These are phyloP conservation scores for Pistacia atlantica DNA, from an alignment of 345 rosid species.

Conservation along the genomic window DNA sequence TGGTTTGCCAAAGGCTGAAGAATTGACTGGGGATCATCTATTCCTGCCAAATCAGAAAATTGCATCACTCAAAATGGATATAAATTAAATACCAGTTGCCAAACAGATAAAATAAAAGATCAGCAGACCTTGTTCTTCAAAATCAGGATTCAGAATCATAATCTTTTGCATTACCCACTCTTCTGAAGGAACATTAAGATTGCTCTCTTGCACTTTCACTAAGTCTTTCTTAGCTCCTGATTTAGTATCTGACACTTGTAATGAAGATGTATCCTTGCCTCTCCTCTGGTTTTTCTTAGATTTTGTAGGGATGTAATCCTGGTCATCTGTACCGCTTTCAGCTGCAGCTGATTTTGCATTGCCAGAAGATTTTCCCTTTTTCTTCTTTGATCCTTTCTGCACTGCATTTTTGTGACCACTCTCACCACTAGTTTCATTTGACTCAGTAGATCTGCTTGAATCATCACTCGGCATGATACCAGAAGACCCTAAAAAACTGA, in stretches of 20 bases:
- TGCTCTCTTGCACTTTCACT: slow-evolving; percentile 57
- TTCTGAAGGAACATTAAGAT: slow-evolving; percentile 61
- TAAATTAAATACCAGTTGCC: slow-evolving; percentile 3
- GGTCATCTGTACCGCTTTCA: slow-evolving; percentile 61
- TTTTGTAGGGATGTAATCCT: slow-evolving; percentile 62
- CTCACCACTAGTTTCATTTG: slow-evolving; percentile 50
- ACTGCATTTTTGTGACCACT: slow-evolving; percentile 40
- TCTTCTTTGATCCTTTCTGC: slow-evolving; percentile 82
- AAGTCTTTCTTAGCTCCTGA: slow-evolving; percentile 67
- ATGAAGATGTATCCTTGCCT: slow-evolving; percentile 67
- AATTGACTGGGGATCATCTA: slow-evolving; percentile 58
- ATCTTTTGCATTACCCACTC: slow-evolving; percentile 80
- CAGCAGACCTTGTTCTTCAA: slow-evolving; percentile 79
- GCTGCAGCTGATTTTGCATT: slow-evolving; percentile 40
- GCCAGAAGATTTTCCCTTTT: slow-evolving; percentile 71
- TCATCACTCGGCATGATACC: slow-evolving; percentile 35
- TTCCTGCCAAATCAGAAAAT: slow-evolving; percentile 50
- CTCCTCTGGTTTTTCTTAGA: slow-evolving; percentile 87
- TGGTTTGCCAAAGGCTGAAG: slow-evolving; percentile 62
- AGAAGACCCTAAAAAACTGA: slow-evolving; percentile 53
- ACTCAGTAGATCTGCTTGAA: slow-evolving; percentile 42
- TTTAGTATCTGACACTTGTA: slow-evolving; percentile 56
- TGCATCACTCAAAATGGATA: slow-evolving; percentile 12
- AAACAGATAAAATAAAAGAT: slow-evolving; percentile 12
- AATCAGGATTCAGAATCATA: slow-evolving; percentile 58